Evolutionary conservation across 495 filamentous ascomycete species (phyloP).

Genomic region (Massariosphaeria phaeospora): DNA sequence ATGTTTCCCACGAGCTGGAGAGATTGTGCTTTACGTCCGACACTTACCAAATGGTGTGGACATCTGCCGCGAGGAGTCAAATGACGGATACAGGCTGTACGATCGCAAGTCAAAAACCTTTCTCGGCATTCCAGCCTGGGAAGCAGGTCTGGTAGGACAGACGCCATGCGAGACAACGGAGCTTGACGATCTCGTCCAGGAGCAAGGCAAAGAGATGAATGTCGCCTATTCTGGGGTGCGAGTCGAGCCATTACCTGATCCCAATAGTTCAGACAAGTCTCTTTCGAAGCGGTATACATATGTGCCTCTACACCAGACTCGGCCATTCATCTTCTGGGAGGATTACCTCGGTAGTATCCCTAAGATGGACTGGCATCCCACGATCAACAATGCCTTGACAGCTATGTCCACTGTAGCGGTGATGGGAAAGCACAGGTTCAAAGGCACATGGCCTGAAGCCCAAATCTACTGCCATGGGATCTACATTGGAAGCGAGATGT

Average conservation of each 20-base stretch:
- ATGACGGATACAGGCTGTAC: constrained; percentile 38
- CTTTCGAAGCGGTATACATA: constrained; percentile 52
- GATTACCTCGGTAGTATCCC: constrained; percentile 43
- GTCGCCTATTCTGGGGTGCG: constrained; percentile 56
- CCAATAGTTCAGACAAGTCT: constrained; percentile 47
- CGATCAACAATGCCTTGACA: constrained; percentile 52
- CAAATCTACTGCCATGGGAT: constrained; percentile 50
- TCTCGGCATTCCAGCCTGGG: constrained; percentile 48
- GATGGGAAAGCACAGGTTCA: constrained; percentile 48
- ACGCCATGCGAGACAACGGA: constrained; percentile 40
- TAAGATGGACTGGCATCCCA: constrained; percentile 47
- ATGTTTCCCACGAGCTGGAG: constrained; percentile 53
- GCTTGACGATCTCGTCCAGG: constrained; percentile 45
- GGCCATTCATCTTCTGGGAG: constrained; percentile 52
- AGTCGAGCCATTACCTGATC: constrained; percentile 53
- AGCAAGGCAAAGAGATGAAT: constrained; percentile 39
- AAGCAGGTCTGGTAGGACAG: constrained; percentile 53
- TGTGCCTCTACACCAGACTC: constrained; percentile 50
- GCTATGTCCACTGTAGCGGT: constrained; percentile 52
- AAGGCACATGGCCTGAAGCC: constrained; percentile 52
- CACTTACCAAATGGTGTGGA: constrained; percentile 37
- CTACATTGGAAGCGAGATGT: constrained; percentile 53
- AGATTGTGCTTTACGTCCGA: constrained; percentile 54
- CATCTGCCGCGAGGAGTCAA: constrained; percentile 39
- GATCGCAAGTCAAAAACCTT: constrained; percentile 30